phyloP scores from a whole-genome alignment of 169 alveolate genomes.

The Plasmodium yoelii region DNA sequence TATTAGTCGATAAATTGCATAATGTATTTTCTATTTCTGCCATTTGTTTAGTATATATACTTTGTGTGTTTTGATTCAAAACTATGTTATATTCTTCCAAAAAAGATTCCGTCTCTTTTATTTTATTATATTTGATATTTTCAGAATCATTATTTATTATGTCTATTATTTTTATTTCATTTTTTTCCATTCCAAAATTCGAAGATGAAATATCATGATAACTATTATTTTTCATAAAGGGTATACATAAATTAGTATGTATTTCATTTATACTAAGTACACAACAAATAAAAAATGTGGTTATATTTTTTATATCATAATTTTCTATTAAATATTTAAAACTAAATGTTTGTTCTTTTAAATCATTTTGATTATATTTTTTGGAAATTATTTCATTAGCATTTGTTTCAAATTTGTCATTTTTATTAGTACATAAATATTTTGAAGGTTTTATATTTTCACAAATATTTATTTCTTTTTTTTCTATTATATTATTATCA shows the following conservation, averaged over 20 bases:
- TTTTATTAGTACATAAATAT: not conserved
- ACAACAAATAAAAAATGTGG: slow-evolving; percentile 15
- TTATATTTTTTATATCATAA: slow-evolving; percentile 20
- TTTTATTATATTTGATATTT: too few species aligned
- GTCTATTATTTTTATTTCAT: too few species aligned
- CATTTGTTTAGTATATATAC: too few species aligned
- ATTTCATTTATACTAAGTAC: slow-evolving; percentile 15
- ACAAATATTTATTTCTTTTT: not conserved
- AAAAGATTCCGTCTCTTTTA: not conserved
- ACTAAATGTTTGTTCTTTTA: slow-evolving; percentile 1
- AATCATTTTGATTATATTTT: not conserved
- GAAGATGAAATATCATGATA: too few species aligned
- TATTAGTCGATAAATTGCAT: not conserved
- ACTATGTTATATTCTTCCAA: not conserved
- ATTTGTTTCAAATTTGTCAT: not conserved
- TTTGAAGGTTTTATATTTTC: not conserved
- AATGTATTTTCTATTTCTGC: not conserved
- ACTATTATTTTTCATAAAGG: not conserved
- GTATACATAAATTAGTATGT: not conserved
- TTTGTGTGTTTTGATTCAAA: not conserved
- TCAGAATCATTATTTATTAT: too few species aligned
- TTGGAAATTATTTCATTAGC: not conserved
- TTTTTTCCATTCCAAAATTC: too few species aligned
- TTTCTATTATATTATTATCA: too few species aligned
- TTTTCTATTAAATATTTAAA: slow-evolving; percentile 7